Percentiles rank a stretch among this genome's conserved stretches.
phyloP scores from a whole-genome alignment of 805 yeast species.

The Saccharomyces jurei region DNA sequence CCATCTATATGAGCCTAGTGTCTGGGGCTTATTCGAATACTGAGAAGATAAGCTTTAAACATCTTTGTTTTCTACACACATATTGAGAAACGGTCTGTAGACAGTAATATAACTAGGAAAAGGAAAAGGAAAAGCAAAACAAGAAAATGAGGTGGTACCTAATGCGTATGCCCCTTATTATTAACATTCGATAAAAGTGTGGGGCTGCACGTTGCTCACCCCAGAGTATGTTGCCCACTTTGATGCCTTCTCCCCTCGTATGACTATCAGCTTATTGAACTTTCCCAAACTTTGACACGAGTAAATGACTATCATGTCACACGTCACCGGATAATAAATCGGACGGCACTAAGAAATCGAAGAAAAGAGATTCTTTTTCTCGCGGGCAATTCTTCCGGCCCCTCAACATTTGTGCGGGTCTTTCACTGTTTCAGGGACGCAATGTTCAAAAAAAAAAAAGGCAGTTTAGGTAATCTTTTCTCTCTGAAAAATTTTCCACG shows the following conservation, averaged over 20 bases:
- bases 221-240: neutral
- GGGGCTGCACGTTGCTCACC: neutral
- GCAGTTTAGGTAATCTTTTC: neutral
- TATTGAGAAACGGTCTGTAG: neutral
- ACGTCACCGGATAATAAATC: neutral
- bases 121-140: neutral
- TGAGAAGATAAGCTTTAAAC: neutral
- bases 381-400: neutral
- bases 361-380: neutral
- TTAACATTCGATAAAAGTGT: neutral
- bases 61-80: neutral
- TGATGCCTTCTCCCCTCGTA: neutral
- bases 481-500: neutral
- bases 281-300: neutral
- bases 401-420: neutral
- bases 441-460: neutral
- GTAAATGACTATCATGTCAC: neutral
- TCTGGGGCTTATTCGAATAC: neutral
- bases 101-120: no score
- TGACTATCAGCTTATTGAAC: neutral
- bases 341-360: neutral
- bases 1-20: slow-evolving; percentile 3
- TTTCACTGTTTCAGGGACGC: neutral
- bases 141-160: neutral
- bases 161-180: neutral